Conservation (phyloP, 1,139 yeast genomes). For the Petasospora fabianii region DNA sequence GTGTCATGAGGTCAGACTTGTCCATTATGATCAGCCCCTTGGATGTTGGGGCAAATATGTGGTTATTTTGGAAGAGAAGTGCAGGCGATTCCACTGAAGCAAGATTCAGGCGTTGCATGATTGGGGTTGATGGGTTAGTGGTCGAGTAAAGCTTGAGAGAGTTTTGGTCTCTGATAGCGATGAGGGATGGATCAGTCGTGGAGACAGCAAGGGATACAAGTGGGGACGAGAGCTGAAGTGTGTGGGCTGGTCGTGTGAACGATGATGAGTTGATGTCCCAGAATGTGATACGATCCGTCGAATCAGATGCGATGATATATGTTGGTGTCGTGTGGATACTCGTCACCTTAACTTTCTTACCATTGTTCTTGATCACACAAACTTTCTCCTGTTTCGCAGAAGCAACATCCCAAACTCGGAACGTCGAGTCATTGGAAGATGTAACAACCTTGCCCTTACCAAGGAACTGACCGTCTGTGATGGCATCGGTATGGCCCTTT, state of each 20-base stretch:
- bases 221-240: neutral
- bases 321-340: neutral
- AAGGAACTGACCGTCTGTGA: conserved; percentile 24
- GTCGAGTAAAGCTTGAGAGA: conserved; percentile 35
- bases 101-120: conserved; percentile 28
- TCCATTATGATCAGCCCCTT: conserved; percentile 34
- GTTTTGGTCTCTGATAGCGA: conserved; percentile 11
- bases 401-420: conserved; percentile 25
- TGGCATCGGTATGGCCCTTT: conserved; percentile 24
- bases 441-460: conserved; percentile 15
- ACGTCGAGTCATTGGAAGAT: conserved; percentile 25
- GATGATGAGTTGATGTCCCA: conserved; percentile 16
- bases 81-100: conserved; percentile 14
- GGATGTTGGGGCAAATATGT: too few relatives aligned
- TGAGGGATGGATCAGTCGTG: conserved; percentile 5
- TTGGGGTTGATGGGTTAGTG: conserved; percentile 31
- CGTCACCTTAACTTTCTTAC: conserved; percentile 14
- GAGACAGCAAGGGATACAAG: neutral
- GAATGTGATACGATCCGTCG: conserved; percentile 8
- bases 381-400: conserved; percentile 18
- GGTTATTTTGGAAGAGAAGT: neutral
- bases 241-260: conserved; percentile 14
- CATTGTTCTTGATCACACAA: conserved; percentile 15
- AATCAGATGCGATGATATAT: conserved; percentile 10
- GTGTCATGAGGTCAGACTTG: conserved; percentile 32